Evolutionary conservation across 805 yeast genomes (phyloP).

Genomic region (Pachysolen tannophilus): DNA sequence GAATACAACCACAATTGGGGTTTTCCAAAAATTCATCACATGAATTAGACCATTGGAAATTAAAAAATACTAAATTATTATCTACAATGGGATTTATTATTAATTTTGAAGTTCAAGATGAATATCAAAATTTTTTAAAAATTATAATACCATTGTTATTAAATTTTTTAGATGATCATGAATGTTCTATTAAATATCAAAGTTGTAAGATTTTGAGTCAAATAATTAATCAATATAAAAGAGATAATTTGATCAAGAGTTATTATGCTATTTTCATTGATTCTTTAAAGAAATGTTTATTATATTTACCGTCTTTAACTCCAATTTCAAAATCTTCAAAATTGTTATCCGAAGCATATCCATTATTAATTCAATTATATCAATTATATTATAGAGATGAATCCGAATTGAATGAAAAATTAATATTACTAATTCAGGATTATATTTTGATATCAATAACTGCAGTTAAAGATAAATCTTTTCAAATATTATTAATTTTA

Average conservation of each 20-base stretch:
- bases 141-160: conserved; percentile 3
- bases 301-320: conserved; percentile 6
- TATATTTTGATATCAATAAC: conserved; percentile 4
- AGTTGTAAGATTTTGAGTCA: conserved; percentile 2
- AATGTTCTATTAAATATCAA: conserved; percentile 1
- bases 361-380: neutral
- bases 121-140: too few relatives aligned
- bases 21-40: conserved; percentile 4
- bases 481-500: conserved; percentile 3
- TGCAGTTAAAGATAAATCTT: conserved; percentile 2
- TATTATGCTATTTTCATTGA: conserved; percentile 4
- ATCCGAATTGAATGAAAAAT: neutral
- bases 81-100: conserved; percentile 3
- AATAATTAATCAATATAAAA: neutral
- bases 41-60: conserved; percentile 7
- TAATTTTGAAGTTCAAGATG: neutral
- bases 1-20: conserved; percentile 3
- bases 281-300: conserved; percentile 5
- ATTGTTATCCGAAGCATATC: conserved; percentile 2
- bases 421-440: conserved; percentile 1
- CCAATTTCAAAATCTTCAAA: neutral
- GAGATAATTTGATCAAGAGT: neutral
- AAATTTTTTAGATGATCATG: conserved; percentile 8
- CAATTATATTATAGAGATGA: neutral
- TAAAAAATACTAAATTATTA: neutral